Evolutionary conservation across 1,284 basidiomycete species (phyloP).

Genomic region (Xanthoconium separans): DNA sequence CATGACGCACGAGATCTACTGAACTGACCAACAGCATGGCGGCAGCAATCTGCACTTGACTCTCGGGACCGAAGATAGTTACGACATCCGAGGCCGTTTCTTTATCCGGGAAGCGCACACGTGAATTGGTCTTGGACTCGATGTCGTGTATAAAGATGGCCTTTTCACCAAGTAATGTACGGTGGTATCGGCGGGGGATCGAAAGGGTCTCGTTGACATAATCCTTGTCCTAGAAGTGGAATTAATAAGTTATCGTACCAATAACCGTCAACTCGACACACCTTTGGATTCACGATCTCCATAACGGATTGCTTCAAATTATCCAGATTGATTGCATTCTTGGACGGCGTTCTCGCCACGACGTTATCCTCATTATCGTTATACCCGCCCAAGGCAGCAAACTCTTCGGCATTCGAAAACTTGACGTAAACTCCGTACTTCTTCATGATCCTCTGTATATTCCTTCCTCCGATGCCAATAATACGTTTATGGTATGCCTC

Average conservation of each 20-base stretch:
- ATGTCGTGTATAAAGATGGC: slow-evolving; percentile 97
- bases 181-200: slow-evolving; percentile 93
- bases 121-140: slow-evolving; percentile 93
- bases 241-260: slow-evolving; percentile 1
- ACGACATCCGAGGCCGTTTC: slow-evolving; percentile 91
- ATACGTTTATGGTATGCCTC: slow-evolving; percentile 99
- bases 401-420: slow-evolving; percentile 98
- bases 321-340: slow-evolving; percentile 95
- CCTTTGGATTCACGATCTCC: slow-evolving; percentile 97
- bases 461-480: slow-evolving; percentile 97
- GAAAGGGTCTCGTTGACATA: slow-evolving; percentile 92
- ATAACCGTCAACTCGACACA: slow-evolving; percentile 30
- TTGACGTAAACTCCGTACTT: slow-evolving; percentile 99
- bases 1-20: neutral
- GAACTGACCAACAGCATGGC: slow-evolving; percentile 86
- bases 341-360: slow-evolving; percentile 94
- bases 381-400: slow-evolving; percentile 92
- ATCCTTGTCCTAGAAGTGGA: slow-evolving; percentile 81
- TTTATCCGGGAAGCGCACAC: slow-evolving; percentile 93
- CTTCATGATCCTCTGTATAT: slow-evolving; percentile 99
- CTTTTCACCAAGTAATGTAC: slow-evolving; percentile 94
- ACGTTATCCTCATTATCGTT: slow-evolving; percentile 99
- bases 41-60: slow-evolving; percentile 94
- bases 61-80: slow-evolving; percentile 94
- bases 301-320: slow-evolving; percentile 96